Evolutionary conservation across 345 rosid species (phyloP).

Genomic region (Arabidopsis suecica): DNA sequence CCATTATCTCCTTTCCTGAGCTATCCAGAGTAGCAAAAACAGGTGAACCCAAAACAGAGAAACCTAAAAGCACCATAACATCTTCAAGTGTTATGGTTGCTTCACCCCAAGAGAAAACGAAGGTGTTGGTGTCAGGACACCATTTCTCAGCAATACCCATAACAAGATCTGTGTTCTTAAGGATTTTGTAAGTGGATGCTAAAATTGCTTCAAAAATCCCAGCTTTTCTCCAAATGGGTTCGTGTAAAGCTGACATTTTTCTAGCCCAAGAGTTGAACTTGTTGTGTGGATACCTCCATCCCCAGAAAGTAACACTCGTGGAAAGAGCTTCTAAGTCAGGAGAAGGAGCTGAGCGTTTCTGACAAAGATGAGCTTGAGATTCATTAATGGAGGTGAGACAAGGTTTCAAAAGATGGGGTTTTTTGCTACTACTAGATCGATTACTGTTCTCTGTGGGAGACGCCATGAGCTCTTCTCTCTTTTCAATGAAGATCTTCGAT

Average conservation of each 20-base stretch:
- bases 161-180: slow-evolving; percentile 35
- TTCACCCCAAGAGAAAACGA: slow-evolving; percentile 66
- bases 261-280: slow-evolving; percentile 52
- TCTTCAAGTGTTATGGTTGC: slow-evolving; percentile 61
- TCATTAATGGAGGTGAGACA: no score
- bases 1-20: not conserved
- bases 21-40: slow-evolving; percentile 29
- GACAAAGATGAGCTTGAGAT: no score
- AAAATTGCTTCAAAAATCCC: slow-evolving; percentile 46
- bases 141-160: slow-evolving; percentile 53
- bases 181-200: slow-evolving; percentile 42
- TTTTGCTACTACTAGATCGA: no score
- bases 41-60: slow-evolving; percentile 56
- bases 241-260: slow-evolving; percentile 42
- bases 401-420: no score
- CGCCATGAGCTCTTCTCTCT: no score
- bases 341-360: no score
- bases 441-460: no score
- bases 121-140: slow-evolving; percentile 55
- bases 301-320: slow-evolving; percentile 33
- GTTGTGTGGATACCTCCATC: slow-evolving; percentile 41
- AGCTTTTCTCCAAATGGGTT: slow-evolving; percentile 47
- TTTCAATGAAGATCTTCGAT: no score
- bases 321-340: slow-evolving; percentile 18
- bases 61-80: slow-evolving; percentile 53